These are phyloP conservation scores for Abelmoschus esculentus DNA, from an alignment of 345 rosid species.

Conservation along the genomic window DNA sequence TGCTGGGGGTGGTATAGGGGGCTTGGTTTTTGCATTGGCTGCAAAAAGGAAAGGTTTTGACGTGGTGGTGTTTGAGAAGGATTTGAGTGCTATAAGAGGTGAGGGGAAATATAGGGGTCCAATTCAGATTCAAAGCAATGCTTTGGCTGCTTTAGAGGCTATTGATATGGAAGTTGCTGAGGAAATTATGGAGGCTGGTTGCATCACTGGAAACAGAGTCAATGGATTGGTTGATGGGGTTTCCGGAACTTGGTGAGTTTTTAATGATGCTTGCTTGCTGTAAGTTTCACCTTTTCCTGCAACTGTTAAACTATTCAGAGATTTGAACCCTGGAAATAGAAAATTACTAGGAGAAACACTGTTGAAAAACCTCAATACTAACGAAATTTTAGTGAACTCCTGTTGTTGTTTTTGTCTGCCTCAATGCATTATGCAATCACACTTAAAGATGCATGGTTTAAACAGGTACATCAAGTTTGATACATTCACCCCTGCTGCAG, in stretches of 20 bases:
- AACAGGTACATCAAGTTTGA: conserved; percentile 90
- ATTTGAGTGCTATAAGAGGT: conserved; percentile 85
- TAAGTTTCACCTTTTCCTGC: not conserved
- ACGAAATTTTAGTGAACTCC: not conserved
- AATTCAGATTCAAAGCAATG: conserved; percentile 91
- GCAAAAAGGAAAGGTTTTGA: conserved; percentile 85
- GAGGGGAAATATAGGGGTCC: conserved; percentile 98
- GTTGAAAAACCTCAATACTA: not conserved
- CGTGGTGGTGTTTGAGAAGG: conserved; percentile 82
- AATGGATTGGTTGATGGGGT: conserved; percentile 90
- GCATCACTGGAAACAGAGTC: conserved; percentile 88
- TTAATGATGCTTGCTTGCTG: not conserved
- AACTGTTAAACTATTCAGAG: not conserved
- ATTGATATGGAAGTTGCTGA: conserved; percentile 85
- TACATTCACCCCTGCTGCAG: conserved; percentile 90
- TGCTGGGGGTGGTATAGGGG: conserved; percentile 95
- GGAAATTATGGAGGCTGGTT: conserved; percentile 72
- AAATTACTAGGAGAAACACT: not conserved
- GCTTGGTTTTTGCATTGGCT: conserved; percentile 78
- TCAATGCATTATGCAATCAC: conserved; percentile 4
- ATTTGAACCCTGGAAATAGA: not conserved
- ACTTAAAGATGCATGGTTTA: conserved; percentile 17
- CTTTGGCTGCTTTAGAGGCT: conserved; percentile 93
- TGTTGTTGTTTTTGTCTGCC: not conserved
- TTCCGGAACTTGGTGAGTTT: conserved; percentile 82